These are phyloP conservation scores for Candolleomyces aberdarensis DNA, from an alignment of 768 basidiomycete species.

Conservation along the genomic window DNA sequence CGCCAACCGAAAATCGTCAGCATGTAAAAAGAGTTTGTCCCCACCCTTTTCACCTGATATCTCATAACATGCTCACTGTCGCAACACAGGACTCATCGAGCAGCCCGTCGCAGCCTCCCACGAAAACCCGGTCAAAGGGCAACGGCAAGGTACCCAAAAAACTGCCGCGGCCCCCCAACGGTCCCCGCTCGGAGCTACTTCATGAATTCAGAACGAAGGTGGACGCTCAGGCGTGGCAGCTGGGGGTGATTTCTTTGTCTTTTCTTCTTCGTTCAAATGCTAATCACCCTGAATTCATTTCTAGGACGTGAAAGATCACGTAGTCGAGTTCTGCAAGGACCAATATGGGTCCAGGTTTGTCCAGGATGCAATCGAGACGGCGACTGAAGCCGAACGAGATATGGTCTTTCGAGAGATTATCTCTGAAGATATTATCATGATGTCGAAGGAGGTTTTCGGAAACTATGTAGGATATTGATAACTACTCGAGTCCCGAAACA, in stretches of 20 bases:
- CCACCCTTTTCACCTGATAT: too few species aligned
- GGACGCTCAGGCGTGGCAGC: slow-evolving; percentile 51
- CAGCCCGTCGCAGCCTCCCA: neutral
- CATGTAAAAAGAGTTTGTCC: too few species aligned
- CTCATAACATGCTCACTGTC: too few species aligned
- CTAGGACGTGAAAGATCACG: slow-evolving; percentile 82
- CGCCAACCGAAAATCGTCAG: too few species aligned
- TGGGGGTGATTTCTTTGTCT: slow-evolving; percentile 42
- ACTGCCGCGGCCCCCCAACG: neutral
- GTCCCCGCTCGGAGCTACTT: slow-evolving; percentile 33
- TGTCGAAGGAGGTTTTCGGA: slow-evolving; percentile 92
- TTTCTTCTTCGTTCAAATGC: neutral
- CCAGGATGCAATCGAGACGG: slow-evolving; percentile 78
- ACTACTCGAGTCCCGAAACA: slow-evolving; percentile 9
- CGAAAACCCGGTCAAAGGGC: neutral
- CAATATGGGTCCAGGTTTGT: slow-evolving; percentile 99
- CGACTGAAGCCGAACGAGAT: slow-evolving; percentile 58
- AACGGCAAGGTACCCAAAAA: neutral
- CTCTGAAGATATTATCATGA: slow-evolving; percentile 62
- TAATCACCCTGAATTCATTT: neutral
- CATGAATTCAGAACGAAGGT: slow-evolving; percentile 85
- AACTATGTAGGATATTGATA: slow-evolving; percentile 69
- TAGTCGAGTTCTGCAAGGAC: slow-evolving; percentile 91
- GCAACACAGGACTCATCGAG: too few species aligned
- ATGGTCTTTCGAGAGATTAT: slow-evolving; percentile 85